Evolutionary conservation across 78 protist species (phyloP), one percentile per base, ranked within the genome.

Genomic region (Bodo saltans): DNA sequence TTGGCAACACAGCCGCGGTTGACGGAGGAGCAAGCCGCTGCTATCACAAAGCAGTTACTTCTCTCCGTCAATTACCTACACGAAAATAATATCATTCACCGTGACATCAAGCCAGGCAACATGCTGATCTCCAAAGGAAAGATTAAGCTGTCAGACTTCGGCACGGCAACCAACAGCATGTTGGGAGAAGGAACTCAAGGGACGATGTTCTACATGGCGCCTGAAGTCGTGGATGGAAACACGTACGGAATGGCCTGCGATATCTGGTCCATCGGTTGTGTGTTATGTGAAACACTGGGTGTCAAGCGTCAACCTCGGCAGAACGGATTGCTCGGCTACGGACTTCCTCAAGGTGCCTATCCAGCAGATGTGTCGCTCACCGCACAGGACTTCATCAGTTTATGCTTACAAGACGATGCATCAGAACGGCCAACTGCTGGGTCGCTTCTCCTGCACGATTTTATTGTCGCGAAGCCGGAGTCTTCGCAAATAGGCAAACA

Each of bases 191-290:
- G n/a, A n/a, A 76, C 81, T 33, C 42, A 28, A 26, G 84, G 84
- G 1, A 79, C 84, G 70, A 70, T 52, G 32, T 2, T 4, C 23
- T 79, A 30, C 68, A 79, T 68, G 84, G 80, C 88, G 28, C 91
- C 91, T 68, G 91, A 88, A 79, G 86, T 88, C 34, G 71, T 84
- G 70, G 34, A 79, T 52, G 72, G 52, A 42, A 85, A 81, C 0
- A 4, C 29, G n/a, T 90, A 90, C 73, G 82, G 33, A 70, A 17
- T 3, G 39, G 29, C 17, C 68, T 85, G 89, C 1, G 95, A 92
- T 82, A 72, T 92, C 32, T 92, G 92, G 92, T 85, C 92, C 23
- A 42, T 92, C 21, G 95, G 95, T 35, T 81, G 91, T 29, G 74
- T 91, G 21, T 1, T 23, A n/a, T 78, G 89, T 23, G 96, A 93